These are phyloP conservation scores for Dothistroma pini DNA, from an alignment of 2,329 filamentous ascomycete genomes.

Conservation along the genomic window DNA sequence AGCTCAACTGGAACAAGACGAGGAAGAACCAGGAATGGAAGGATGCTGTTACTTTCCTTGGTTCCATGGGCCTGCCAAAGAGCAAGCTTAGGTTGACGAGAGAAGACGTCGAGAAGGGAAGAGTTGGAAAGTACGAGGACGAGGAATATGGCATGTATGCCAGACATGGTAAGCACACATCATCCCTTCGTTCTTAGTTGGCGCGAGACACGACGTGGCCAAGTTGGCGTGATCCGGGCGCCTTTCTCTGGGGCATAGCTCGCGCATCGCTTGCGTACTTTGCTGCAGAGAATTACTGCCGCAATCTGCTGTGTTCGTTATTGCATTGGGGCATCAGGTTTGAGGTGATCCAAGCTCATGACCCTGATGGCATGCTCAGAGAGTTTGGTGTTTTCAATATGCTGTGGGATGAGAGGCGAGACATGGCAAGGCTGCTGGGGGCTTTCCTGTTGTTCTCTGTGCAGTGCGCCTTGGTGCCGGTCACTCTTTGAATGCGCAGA, in stretches of 20 bases:
- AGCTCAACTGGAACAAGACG: conserved; percentile 71
- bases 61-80: conserved; percentile 60
- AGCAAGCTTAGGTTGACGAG: conserved; percentile 53
- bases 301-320: background rate
- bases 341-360: background rate
- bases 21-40: conserved; percentile 79
- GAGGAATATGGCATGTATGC: conserved; percentile 50
- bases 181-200: background rate
- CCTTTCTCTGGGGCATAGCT: background rate
- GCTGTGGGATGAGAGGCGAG: background rate
- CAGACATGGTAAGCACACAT: conserved; percentile 43
- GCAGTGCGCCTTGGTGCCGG: background rate
- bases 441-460: background rate
- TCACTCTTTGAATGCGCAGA: background rate
- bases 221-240: background rate
- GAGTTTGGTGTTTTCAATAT: background rate
- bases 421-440: background rate
- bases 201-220: background rate
- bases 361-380: background rate
- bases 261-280: background rate
- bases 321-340: background rate
- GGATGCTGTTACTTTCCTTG: conserved; percentile 58
- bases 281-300: background rate
- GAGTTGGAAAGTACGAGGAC: conserved; percentile 47
- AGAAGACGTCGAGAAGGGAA: conserved; percentile 57